Evolutionary conservation across 257 asterid species (phyloP).

Genomic region (Solanum corneliomulleri): DNA sequence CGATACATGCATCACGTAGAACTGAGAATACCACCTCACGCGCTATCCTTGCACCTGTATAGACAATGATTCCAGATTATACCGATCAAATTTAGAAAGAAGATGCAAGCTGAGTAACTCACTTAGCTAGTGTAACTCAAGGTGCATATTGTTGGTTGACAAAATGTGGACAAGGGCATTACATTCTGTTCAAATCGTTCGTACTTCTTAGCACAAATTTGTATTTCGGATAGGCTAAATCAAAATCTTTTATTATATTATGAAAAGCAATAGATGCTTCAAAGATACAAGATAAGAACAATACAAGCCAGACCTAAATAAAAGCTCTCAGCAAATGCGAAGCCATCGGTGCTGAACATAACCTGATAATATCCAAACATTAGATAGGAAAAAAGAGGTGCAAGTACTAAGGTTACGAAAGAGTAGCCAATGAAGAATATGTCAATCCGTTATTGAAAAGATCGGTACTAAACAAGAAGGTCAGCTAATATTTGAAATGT

Average conservation of each 20-base stretch:
- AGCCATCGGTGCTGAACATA: slow-evolving; percentile 93
- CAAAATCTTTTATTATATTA: too few relatives aligned
- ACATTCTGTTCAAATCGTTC: neutral
- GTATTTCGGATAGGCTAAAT: too few relatives aligned
- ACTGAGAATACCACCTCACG: slow-evolving; percentile 71
- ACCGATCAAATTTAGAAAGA: neutral
- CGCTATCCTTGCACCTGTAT: slow-evolving; percentile 74
- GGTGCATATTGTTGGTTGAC: neutral
- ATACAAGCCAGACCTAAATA: slow-evolving; percentile 45
- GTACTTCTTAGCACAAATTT: neutral
- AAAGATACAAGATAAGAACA: neutral
- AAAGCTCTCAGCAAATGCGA: slow-evolving; percentile 75
- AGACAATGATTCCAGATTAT: neutral
- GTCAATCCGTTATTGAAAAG: neutral
- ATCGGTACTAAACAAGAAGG: neutral
- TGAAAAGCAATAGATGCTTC: neutral
- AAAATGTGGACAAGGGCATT: neutral
- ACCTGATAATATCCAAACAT: slow-evolving; percentile 41
- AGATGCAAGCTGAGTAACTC: neutral
- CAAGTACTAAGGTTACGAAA: neutral
- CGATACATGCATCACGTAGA: slow-evolving; percentile 66
- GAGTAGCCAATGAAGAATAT: neutral
- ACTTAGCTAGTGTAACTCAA: neutral
- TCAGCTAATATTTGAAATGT: neutral
- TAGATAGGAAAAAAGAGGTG: neutral